Evolutionary conservation across 495 filamentous ascomycete genomes (phyloP).

Genomic region (Trypethelium eluteriae): DNA sequence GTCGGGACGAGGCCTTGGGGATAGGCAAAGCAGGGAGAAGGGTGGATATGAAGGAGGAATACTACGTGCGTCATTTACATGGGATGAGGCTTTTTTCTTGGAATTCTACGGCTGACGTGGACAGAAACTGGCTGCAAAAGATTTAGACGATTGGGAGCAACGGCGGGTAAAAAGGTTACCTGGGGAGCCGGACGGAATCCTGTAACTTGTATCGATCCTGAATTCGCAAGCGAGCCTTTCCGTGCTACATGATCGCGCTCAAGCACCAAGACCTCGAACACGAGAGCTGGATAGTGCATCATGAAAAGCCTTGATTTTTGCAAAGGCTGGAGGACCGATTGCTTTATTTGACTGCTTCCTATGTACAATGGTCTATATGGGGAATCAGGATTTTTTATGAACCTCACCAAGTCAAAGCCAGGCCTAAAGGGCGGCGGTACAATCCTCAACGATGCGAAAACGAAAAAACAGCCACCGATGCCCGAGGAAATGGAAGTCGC

Average conservation of each 20-base stretch:
- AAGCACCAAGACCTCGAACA: too few relatives aligned
- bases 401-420: background rate
- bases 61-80: conserved; percentile 61
- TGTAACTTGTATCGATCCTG: conserved; percentile 42
- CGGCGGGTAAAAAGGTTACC: conserved; percentile 79
- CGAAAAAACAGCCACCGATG: background rate
- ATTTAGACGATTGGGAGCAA: conserved; percentile 94
- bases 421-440: background rate
- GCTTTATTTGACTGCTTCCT: background rate
- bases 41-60: conserved; percentile 81
- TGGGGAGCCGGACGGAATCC: conserved; percentile 79
- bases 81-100: background rate
- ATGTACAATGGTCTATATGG: conserved; percentile 4
- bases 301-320: background rate
- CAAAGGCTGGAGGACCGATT: background rate
- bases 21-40: conserved; percentile 61
- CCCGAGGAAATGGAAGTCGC: background rate
- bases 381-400: background rate
- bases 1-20: conserved; percentile 75
- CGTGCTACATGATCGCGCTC: too few relatives aligned
- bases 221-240: too few relatives aligned
- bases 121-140: conserved; percentile 80
- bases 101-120: conserved; percentile 3
- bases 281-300: background rate
- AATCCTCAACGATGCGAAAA: background rate